Conservation (phyloP, 148 eudicot genomes). For the Bassia scoparia region DNA sequence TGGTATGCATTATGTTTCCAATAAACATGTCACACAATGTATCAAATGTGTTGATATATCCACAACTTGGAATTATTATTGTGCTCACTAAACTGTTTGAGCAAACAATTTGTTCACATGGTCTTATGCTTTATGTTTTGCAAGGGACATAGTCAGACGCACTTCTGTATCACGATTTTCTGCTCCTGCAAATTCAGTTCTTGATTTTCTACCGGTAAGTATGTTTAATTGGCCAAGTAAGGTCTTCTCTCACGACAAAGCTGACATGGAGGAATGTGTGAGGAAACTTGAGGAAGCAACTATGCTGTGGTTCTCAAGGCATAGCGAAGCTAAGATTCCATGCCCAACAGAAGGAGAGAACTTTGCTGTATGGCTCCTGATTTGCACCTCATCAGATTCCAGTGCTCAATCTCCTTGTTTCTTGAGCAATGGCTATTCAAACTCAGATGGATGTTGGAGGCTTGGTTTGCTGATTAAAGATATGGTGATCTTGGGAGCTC, state of each 20-base stretch:
- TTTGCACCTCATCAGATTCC: conserved; percentile 42
- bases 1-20: conserved; percentile 56
- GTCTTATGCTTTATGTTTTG: conserved; percentile 15
- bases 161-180: conserved; percentile 64
- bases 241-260: conserved; percentile 26
- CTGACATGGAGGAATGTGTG: conserved; percentile 32
- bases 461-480: conserved; percentile 65
- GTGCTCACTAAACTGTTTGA: not conserved
- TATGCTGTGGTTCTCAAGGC: conserved; percentile 31
- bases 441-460: conserved; percentile 56
- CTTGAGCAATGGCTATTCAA: conserved; percentile 32
- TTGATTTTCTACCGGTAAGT: conserved; percentile 56
- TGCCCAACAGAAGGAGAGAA: conserved; percentile 41
- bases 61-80: not conserved
- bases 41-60: conserved; percentile 2
- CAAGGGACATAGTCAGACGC: conserved; percentile 71
- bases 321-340: conserved; percentile 18
- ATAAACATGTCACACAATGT: not conserved
- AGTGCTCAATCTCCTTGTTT: conserved; percentile 29
- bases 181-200: conserved; percentile 55
- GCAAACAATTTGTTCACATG: not conserved
- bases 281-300: conserved; percentile 52
- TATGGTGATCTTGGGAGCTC: conserved; percentile 55
- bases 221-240: conserved; percentile 51
- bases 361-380: conserved; percentile 64